These are phyloP conservation scores for Schwanniomyces polymorphus DNA, from an alignment of 805 yeast species.

Conservation along the genomic window DNA sequence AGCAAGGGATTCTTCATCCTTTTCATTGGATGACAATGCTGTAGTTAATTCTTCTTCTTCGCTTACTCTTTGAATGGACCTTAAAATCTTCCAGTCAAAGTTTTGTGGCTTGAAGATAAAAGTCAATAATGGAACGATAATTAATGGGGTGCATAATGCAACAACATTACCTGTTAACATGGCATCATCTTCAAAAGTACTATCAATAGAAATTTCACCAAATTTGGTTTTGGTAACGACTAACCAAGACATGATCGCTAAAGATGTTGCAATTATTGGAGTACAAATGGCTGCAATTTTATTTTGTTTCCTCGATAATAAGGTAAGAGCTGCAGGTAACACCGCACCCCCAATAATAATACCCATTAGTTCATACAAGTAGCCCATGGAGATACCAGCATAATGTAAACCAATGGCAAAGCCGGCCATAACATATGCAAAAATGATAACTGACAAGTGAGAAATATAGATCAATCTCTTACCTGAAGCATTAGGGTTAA, in stretches of 20 bases:
- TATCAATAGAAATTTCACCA: constrained; percentile 32
- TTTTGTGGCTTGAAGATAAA: constrained; percentile 64
- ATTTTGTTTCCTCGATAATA: constrained; percentile 66
- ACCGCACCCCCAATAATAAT: constrained; percentile 86
- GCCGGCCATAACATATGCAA: constrained; percentile 69
- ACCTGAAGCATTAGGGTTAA: constrained; percentile 78
- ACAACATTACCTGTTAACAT: constrained; percentile 90
- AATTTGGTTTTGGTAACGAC: constrained; percentile 33
- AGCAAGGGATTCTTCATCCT: constrained; percentile 23
- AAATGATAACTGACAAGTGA: constrained; percentile 61
- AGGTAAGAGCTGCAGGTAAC: constrained; percentile 67
- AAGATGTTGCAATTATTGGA: constrained; percentile 74
- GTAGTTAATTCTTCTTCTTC: constrained; percentile 64
- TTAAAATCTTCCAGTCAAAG: constrained; percentile 70
- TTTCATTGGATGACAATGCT: constrained; percentile 28
- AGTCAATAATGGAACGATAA: constrained; percentile 68
- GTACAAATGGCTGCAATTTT: constrained; percentile 67
- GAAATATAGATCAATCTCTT: constrained; percentile 68
- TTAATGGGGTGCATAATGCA: constrained; percentile 70
- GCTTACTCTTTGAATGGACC: constrained; percentile 62
- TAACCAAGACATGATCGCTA: constrained; percentile 66
- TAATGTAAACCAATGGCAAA: constrained; percentile 81
- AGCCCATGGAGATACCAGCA: constrained; percentile 85
- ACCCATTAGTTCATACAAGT: constrained; percentile 86
- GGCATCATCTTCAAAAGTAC: constrained; percentile 81